Conservation (phyloP, 2,329 filamentous ascomycete genomes). For the Clarireedia monteithiana region DNA sequence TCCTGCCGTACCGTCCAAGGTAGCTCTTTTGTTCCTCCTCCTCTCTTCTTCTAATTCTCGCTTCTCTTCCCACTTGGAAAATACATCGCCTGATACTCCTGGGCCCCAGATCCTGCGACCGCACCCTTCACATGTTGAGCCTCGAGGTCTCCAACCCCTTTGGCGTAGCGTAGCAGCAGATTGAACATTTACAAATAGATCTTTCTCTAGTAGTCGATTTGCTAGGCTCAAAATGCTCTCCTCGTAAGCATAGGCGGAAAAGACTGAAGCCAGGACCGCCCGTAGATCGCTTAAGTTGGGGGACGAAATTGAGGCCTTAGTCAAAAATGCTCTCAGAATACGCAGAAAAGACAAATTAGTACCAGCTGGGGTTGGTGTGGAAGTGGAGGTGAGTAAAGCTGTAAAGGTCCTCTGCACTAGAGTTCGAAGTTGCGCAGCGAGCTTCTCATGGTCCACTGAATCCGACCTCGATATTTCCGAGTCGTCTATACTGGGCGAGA, state of each 20-base stretch:
- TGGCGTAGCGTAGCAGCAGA: conserved; percentile 68
- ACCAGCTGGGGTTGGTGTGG: conserved; percentile 31
- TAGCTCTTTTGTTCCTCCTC: conserved; percentile 29
- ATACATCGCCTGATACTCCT: conserved; percentile 68
- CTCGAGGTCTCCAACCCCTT: conserved; percentile 80
- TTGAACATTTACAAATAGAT: conserved; percentile 76
- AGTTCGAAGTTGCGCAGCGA: conserved; percentile 61
- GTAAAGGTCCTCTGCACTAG: conserved; percentile 90
- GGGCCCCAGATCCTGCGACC: conserved; percentile 81
- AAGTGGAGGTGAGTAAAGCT: conserved; percentile 71
- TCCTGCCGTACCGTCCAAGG: conserved; percentile 27
- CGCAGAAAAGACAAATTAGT: conserved; percentile 73
- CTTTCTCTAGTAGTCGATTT: conserved; percentile 79
- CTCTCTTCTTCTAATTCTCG: conserved; percentile 40
- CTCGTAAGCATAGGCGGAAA: conserved; percentile 92
- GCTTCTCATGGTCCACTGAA: conserved; percentile 47
- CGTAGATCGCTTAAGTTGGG: conserved; percentile 84
- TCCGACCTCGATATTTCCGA: conserved; percentile 22
- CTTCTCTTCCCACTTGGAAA: conserved; percentile 71
- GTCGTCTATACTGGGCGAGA: conserved; percentile 48
- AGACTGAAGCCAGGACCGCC: conserved; percentile 78
- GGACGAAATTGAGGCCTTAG: conserved; percentile 70
- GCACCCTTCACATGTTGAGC: conserved; percentile 84
- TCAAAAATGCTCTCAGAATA: conserved; percentile 81
- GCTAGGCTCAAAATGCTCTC: conserved; percentile 80